Base-by-base conservation (phyloP, 1,284 basidiomycete genomes). In the Ustilago sp. region DNA sequence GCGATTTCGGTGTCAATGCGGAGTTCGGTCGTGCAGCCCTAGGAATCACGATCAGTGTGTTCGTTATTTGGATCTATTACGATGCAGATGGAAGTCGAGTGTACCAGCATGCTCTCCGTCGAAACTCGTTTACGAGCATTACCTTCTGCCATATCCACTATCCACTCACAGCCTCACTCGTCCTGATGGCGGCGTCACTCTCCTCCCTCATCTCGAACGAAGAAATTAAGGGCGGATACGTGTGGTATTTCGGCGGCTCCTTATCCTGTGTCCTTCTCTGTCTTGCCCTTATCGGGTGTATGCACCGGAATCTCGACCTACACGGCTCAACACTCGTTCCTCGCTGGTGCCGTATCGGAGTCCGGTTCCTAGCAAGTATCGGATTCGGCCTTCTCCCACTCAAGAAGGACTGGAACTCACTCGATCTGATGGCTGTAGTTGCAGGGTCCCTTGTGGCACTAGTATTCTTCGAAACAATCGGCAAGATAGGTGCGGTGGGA, bases 61-160 rank as follows among this genome's bases (percentile, higher is more conserved):
- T 79, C 8, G 57, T 86, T 11, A 83, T 80, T 45, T 86, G 85
- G 85, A 66, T 83, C 52, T 81, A 81, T 57, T 81, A 80, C 68
- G 79, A 81, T 55, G 55, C 71, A 0, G 85, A 86, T 58, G 73
- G 68, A 32, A 79, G 74, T 4, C 66, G 86, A 4, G 80, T 79
- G 6, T 86, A 80, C 66, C 77, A 84, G 28, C 86, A 86, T 48
- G 85, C 85, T 0, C 71, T 86, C 2, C 72, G 83, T 1, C 65
- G 85, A 6, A 79, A 86, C 71, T 78, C 79, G 56, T 78, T 80
- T 34, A 80, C 83, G 13, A 72, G 76, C 9, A 80, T 85, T 53
- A 68, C 72, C n/a, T 86, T 82, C 45, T 70, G 77, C 13, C 75
- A 80, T 39, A 59, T 86, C 4, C 86, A 86, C 58, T 86, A 81